These are phyloP conservation scores for Aspergillus felis DNA, from an alignment of 2,329 filamentous ascomycete genomes.

Conservation along the genomic window DNA sequence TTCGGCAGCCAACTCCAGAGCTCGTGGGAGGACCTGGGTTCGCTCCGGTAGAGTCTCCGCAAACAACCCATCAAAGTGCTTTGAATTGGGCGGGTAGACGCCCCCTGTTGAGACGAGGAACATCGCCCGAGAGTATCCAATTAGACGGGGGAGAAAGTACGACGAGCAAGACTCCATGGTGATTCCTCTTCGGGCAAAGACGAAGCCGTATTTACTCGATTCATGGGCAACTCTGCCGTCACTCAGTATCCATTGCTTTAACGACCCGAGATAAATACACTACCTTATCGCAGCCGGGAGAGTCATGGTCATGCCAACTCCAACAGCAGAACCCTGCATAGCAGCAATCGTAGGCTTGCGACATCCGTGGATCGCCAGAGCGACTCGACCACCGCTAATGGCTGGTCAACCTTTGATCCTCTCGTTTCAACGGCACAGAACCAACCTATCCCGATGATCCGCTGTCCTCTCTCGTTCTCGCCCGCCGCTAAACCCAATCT, in stretches of 20 bases:
- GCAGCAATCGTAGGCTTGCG: constrained; percentile 56
- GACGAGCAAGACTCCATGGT: constrained; percentile 68
- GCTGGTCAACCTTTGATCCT: constrained; percentile 35
- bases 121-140: constrained; percentile 48
- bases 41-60: constrained; percentile 58
- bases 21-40: constrained; percentile 59
- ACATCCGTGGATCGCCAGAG: constrained; percentile 54
- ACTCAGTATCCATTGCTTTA: background rate
- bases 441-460: constrained; percentile 54
- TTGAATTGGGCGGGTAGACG: constrained; percentile 52
- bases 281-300: constrained; percentile 52
- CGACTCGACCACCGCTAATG: constrained; percentile 25
- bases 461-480: constrained; percentile 33
- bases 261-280: background rate
- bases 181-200: constrained; percentile 67
- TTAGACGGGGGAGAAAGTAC: constrained; percentile 67
- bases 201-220: constrained; percentile 66
- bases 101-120: constrained; percentile 58
- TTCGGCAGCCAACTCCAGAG: constrained; percentile 63
- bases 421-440: background rate
- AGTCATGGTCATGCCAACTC: constrained; percentile 57
- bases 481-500: constrained; percentile 47
- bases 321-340: constrained; percentile 54
- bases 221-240: constrained; percentile 48
- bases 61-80: constrained; percentile 55